These are phyloP conservation scores for Pythium monospermum DNA, from an alignment of 352 stramenopile species.

Conservation along the genomic window DNA sequence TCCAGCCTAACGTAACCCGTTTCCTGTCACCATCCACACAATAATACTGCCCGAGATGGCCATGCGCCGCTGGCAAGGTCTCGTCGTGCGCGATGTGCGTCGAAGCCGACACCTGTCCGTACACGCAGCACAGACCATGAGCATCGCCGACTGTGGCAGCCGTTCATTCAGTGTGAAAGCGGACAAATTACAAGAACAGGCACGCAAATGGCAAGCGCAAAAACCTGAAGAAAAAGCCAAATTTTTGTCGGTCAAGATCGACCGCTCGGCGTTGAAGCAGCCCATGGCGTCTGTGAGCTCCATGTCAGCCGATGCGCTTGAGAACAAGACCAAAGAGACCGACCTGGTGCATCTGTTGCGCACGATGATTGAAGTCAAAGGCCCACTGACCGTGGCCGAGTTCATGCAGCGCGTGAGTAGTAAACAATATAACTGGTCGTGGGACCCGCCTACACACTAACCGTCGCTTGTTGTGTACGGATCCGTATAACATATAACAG, in stretches of 20 bases:
- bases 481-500: constrained; percentile 10
- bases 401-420: constrained; percentile 86
- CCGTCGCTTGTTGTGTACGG: neutral
- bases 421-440: too few relatives aligned
- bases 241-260: constrained; percentile 55
- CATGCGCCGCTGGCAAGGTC: too few relatives aligned
- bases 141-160: too few relatives aligned
- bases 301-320: constrained; percentile 18
- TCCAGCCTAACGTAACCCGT: too few relatives aligned
- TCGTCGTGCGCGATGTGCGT: too few relatives aligned
- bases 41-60: too few relatives aligned
- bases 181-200: constrained; percentile 34
- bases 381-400: constrained; percentile 92
- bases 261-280: constrained; percentile 72
- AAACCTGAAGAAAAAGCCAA: constrained; percentile 42
- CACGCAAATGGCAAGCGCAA: constrained; percentile 58
- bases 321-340: constrained; percentile 62
- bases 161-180: too few relatives aligned
- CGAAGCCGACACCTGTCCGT: too few relatives aligned
- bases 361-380: constrained; percentile 90
- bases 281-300: constrained; percentile 25
- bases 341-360: constrained; percentile 72
- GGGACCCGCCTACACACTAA: neutral
- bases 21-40: too few relatives aligned
- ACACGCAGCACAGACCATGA: too few relatives aligned